A percentile compares a stretch with the other conserved stretches of the same genome.
Evolutionary conservation across 1,284 basidiomycete species (phyloP).

Genomic region (Phylloporus sp.): DNA sequence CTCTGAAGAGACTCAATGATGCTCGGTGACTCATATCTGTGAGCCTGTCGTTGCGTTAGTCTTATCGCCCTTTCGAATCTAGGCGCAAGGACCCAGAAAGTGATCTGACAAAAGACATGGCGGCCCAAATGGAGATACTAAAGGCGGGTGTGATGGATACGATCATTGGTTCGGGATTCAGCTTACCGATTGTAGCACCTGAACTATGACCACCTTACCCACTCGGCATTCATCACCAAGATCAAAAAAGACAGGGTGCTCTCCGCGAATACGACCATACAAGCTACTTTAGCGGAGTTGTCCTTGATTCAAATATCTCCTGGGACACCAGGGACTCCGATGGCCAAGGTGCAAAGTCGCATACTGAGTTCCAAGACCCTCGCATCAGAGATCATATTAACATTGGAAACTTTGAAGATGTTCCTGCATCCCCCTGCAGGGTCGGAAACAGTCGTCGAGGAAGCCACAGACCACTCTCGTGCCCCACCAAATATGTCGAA

Average conservation of each 20-base stretch:
- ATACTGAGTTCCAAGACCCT: constrained; percentile 79
- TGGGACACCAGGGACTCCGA: constrained; percentile 46
- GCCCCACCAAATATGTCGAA: constrained; percentile 8
- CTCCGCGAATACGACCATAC: constrained; percentile 49
- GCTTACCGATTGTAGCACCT: constrained; percentile 50
- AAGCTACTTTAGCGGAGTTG: constrained; percentile 51
- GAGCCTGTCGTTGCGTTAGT: neutral
- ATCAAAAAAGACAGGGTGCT: constrained; percentile 74
- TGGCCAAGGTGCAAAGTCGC: constrained; percentile 71
- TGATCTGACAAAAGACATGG: constrained; percentile 55
- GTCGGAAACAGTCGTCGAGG: neutral
- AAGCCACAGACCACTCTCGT: neutral
- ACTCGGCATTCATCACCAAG: constrained; percentile 69
- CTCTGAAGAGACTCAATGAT: constrained; percentile 83
- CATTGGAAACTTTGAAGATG: constrained; percentile 54
- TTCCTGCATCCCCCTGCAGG: constrained; percentile 44
- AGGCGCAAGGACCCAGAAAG: constrained; percentile 48
- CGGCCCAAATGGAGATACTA: constrained; percentile 67
- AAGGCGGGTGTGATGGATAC: constrained; percentile 51
- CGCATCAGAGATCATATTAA: constrained; percentile 59
- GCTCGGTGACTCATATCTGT: constrained; percentile 53
- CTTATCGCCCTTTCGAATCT: constrained; percentile 9
- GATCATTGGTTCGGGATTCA: constrained; percentile 1
- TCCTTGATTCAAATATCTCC: constrained; percentile 35
- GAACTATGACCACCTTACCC: constrained; percentile 61